phyloP scores from a whole-genome alignment of 1,284 basidiomycete genomes.

The Trichosporon ovoides region DNA sequence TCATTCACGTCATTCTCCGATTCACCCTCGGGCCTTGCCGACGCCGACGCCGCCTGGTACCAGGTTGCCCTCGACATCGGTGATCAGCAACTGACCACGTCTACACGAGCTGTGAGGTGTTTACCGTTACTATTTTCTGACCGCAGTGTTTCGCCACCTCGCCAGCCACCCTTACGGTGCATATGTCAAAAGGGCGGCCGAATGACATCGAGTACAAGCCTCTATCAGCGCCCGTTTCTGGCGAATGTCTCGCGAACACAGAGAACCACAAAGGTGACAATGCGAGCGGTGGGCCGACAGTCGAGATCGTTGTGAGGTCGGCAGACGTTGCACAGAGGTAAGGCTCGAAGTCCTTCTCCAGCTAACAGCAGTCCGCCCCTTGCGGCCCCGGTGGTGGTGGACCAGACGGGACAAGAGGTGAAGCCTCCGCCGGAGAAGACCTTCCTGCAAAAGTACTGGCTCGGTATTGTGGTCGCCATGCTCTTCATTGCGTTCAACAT shows the following conservation, averaged over 20 bases:
- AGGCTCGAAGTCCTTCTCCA: not conserved
- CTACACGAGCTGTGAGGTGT: slow-evolving; percentile 15
- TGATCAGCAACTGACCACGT: slow-evolving; percentile 12
- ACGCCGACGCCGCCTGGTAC: slow-evolving; percentile 13
- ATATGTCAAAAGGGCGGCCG: not conserved
- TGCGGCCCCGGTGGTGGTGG: slow-evolving; percentile 60
- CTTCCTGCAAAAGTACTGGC: slow-evolving; percentile 83
- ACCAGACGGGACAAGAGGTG: slow-evolving; percentile 61
- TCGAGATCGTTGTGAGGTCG: not conserved
- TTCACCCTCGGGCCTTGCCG: not conserved
- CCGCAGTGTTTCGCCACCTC: slow-evolving; percentile 10
- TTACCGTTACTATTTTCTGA: not conserved
- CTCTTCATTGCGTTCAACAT: slow-evolving; percentile 49
- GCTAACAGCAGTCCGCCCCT: slow-evolving; percentile 21
- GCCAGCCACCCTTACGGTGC: slow-evolving; percentile 8
- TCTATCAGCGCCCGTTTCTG: not conserved
- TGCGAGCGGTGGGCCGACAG: not conserved
- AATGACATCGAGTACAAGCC: slow-evolving; percentile 17
- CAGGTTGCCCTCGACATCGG: slow-evolving; percentile 20
- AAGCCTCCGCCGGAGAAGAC: slow-evolving; percentile 63
- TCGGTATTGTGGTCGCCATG: slow-evolving; percentile 61
- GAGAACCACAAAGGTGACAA: not conserved
- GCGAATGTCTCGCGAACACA: not conserved
- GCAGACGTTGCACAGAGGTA: slow-evolving; percentile 5
- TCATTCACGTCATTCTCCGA: not conserved